Percentiles rank a stretch among this genome's conserved stretches.
These are phyloP conservation scores for Parachlorella kessleri DNA, from an alignment of 139 green algal genomes.

Conservation along the genomic window DNA sequence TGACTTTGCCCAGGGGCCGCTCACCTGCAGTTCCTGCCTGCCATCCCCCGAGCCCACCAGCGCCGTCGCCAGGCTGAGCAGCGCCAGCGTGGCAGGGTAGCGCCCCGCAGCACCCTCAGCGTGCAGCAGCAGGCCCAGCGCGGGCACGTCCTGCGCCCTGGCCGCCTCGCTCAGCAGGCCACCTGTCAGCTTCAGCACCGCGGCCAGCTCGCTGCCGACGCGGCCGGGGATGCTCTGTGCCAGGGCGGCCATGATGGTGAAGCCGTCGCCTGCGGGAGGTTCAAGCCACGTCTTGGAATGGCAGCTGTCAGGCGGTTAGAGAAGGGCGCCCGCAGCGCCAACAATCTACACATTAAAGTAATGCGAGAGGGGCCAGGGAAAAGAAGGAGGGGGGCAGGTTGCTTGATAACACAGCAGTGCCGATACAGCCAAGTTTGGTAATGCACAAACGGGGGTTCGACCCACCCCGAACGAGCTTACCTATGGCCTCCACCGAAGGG, in stretches of 20 bases:
- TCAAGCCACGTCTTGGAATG: neutral
- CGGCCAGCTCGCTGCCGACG: constrained; percentile 41
- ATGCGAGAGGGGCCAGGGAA: too few species aligned
- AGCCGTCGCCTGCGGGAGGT: constrained; percentile 30
- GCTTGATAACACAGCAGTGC: too few species aligned
- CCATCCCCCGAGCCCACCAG: constrained; percentile 37
- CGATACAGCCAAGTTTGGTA: too few species aligned
- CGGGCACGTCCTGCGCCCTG: constrained; percentile 1
- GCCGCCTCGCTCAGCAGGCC: constrained; percentile 23
- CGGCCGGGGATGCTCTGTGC: constrained; percentile 17
- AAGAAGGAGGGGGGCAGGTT: too few species aligned
- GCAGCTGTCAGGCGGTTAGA: too few species aligned
- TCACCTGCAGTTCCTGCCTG: neutral
- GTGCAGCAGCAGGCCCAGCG: constrained; percentile 9
- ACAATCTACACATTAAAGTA: too few species aligned
- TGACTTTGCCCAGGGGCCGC: too few species aligned
- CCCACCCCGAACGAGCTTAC: too few species aligned
- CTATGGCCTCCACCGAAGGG: constrained; percentile 25
- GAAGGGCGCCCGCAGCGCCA: too few species aligned
- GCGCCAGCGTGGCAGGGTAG: constrained; percentile 50
- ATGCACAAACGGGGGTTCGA: too few species aligned
- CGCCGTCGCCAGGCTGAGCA: constrained; percentile 40
- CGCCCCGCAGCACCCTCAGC: constrained; percentile 38
- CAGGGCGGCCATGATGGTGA: constrained; percentile 28
- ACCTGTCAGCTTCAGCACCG: constrained; percentile 6